Conservation (phyloP, 805 yeast species). For the Cyberlindnera xishuangbannaensis region DNA sequence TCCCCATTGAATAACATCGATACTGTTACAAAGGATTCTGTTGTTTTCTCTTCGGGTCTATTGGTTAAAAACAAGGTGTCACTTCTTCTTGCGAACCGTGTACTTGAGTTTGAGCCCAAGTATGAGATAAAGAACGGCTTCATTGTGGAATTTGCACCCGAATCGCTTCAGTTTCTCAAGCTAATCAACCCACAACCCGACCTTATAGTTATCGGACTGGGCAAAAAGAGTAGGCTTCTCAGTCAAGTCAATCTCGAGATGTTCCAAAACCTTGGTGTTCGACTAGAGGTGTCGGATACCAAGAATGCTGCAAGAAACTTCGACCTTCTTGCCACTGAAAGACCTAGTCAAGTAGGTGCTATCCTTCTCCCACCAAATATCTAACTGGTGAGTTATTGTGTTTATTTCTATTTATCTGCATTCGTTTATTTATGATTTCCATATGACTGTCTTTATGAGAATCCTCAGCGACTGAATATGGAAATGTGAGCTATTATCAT, state of each 20-base stretch:
- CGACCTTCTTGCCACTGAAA: conserved; percentile 73
- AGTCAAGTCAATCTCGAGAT: conserved; percentile 45
- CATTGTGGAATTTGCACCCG: conserved; percentile 44
- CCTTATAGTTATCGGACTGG: conserved; percentile 65
- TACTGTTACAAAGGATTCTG: conserved; percentile 48
- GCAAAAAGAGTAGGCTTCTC: conserved; percentile 56
- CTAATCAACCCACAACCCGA: conserved; percentile 74
- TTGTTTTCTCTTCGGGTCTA: conserved; percentile 48
- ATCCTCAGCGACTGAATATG: no score
- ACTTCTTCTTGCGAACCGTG: conserved; percentile 49
- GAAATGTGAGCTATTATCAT: no score
- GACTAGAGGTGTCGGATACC: conserved; percentile 62
- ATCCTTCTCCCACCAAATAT: conserved; percentile 51
- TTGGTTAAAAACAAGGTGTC: conserved; percentile 43
- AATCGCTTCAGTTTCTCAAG: conserved; percentile 43
- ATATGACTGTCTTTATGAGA: no score
- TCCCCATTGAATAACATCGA: conserved; percentile 47
- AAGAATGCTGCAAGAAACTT: conserved; percentile 62
- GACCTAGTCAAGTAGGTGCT: conserved; percentile 71
- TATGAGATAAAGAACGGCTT: conserved; percentile 38
- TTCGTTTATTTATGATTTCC: conserved; percentile 3
- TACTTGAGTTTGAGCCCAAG: conserved; percentile 47
- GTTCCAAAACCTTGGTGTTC: conserved; percentile 59
- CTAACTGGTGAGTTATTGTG: conserved; percentile 26
- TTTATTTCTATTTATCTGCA: conserved; percentile 3